Base-by-base conservation (phyloP, 202 grass and related monocot species). In the Setaria viridis region DNA sequence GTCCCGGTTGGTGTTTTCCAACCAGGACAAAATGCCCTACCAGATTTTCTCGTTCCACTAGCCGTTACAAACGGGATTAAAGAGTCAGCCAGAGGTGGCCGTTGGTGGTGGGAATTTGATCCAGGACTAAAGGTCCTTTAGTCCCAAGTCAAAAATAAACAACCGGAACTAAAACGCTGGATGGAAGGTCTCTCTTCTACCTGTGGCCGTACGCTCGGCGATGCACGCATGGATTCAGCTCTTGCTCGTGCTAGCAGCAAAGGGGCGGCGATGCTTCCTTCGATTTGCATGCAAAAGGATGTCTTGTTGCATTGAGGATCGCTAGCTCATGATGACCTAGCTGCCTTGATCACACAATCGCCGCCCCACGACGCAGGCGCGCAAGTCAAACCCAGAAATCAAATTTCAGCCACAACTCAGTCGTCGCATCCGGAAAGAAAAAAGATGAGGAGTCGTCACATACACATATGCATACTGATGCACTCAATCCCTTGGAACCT, bases 211-310 rank as follows among this genome's bases (percentile, higher is more conserved):
- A 48, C 70, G 39, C 11, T 67, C 49, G 39, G 47, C 29, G 49
- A 17, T 56, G 68, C 67, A 29, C 35, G 62, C 32, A 66, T n/a
- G 34, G 21, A 16, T 45, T 62, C 41, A 19, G 45, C 9, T 57
- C 6, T 80, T 80, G 76, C 84, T 80, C 33, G 6, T 11, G 54
- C 37, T 21, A 47, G 9, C 86, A 72, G 66, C 66, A 79, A 88
- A 84, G 58, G 58, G 51, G 46, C 8, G 56, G 25, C 35, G 79
- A 53, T 25, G 35, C 74, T 73, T 78, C 3, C 73, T 72, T 78
- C 4, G 4, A 7, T 83, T 73, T 74, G 86, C 67, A 73, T 58
- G 74, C 75, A 41, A 79, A 78, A 57, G 15, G 35, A 45, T 79
- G 67, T 54, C 21, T 47, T 48, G 14, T 48, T 37, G 9, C 11